Percentiles rank a stretch among this genome's conserved stretches.
Conservation (phyloP, 148 eudicot genomes). For the Vaccinium myrtillus region DNA sequence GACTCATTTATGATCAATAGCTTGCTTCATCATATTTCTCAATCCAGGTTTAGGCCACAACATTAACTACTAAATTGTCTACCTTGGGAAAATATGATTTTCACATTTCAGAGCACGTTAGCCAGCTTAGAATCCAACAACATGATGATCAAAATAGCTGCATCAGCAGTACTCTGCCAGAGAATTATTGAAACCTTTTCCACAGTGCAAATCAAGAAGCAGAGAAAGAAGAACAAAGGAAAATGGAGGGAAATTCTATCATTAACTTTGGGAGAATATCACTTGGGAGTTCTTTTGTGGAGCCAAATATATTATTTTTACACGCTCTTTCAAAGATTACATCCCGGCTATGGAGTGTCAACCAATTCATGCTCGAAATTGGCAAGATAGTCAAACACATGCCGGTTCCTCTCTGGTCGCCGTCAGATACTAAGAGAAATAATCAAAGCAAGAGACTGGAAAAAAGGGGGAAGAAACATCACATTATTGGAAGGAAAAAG, state of each 20-base stretch:
- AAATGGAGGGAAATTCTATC: neutral
- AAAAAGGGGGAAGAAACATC: neutral
- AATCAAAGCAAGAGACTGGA: neutral
- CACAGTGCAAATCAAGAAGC: neutral
- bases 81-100: neutral
- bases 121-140: neutral
- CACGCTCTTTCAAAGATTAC: neutral
- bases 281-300: neutral
- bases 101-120: neutral
- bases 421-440: neutral
- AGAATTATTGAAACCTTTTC: neutral
- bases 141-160: neutral
- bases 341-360: neutral
- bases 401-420: neutral
- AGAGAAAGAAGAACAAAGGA: neutral
- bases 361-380: neutral
- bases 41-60: neutral
- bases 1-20: neutral
- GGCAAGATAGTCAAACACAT: neutral
- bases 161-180: neutral
- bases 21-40: neutral
- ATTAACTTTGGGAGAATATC: neutral
- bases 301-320: neutral
- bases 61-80: neutral
- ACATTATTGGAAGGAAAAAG: no score